phyloP scores from a whole-genome alignment of 208 protist genomes.

The Trypanosoma boissoni region DNA sequence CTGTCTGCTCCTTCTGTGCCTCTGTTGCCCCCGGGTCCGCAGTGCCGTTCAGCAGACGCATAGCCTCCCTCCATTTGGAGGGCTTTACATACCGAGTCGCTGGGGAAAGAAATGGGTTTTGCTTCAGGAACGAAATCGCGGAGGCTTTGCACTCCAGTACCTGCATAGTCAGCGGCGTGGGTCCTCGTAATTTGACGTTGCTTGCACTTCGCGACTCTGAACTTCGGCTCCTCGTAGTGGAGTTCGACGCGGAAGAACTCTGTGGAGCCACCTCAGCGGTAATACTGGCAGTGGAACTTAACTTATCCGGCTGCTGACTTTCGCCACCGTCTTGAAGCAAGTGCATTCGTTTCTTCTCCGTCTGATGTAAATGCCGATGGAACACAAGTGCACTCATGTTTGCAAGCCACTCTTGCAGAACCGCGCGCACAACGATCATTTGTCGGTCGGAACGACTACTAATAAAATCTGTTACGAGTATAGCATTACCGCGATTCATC shows the following conservation, averaged over 20 bases:
- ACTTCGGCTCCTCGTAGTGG: too few species aligned
- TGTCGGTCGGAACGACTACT: conserved; percentile 64
- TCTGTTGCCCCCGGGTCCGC: not conserved
- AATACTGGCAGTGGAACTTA: not conserved
- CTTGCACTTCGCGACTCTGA: too few species aligned
- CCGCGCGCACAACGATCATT: conserved; percentile 58
- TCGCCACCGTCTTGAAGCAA: conserved; percentile 22
- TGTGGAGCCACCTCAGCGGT: not conserved
- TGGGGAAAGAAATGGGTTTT: conserved; percentile 48
- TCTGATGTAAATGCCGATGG: not conserved
- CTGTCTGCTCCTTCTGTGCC: too few species aligned
- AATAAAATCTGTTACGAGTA: conserved; percentile 87
- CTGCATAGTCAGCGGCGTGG: not conserved
- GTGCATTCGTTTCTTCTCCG: conserved; percentile 3
- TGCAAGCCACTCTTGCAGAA: conserved; percentile 68
- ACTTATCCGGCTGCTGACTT: conserved; percentile 18
- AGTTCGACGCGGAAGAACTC: not conserved
- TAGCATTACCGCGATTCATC: conserved; percentile 74
- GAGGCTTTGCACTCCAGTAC: conserved; percentile 24
- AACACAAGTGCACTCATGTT: conserved; percentile 27
- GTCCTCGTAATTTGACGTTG: not conserved
- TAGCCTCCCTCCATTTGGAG: conserved; percentile 38
- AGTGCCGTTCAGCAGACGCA: conserved; percentile 19
- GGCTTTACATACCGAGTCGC: conserved; percentile 58
- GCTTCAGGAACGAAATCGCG: conserved; percentile 41